These are phyloP conservation scores for Pseudocercospora vitis DNA, from an alignment of 2,329 filamentous ascomycete genomes.

Conservation along the genomic window DNA sequence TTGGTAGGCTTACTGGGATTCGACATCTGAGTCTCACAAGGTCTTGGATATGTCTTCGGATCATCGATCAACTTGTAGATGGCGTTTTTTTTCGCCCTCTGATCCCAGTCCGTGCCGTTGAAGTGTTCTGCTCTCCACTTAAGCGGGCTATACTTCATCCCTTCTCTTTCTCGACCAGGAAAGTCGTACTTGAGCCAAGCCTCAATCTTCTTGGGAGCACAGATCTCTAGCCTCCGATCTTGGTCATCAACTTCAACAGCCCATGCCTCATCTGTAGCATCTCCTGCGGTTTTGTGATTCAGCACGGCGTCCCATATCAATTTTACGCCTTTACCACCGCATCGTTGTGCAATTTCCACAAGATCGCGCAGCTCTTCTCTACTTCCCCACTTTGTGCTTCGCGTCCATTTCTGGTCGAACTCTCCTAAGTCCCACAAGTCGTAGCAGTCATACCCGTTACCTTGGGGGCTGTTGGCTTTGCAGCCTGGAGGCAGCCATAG, in stretches of 20 bases:
- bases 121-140: constrained; percentile 70
- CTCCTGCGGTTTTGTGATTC: constrained; percentile 70
- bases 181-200: constrained; percentile 70
- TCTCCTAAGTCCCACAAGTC: constrained; percentile 68
- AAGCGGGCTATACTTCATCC: constrained; percentile 58
- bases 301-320: constrained; percentile 70
- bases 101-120: constrained; percentile 66
- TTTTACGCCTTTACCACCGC: constrained; percentile 49
- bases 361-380: constrained; percentile 61
- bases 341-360: constrained; percentile 48
- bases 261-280: constrained; percentile 61
- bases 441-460: constrained; percentile 67
- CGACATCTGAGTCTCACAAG: constrained; percentile 25
- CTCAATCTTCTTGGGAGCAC: constrained; percentile 61
- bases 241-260: constrained; percentile 63
- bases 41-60: constrained; percentile 33
- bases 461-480: constrained; percentile 61
- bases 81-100: constrained; percentile 55
- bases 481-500: constrained; percentile 71
- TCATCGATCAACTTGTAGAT: constrained; percentile 64
- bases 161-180: constrained; percentile 50
- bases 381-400: constrained; percentile 67
- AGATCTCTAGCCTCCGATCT: constrained; percentile 58
- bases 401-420: constrained; percentile 67
- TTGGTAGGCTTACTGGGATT: constrained; percentile 15